Conservation (phyloP, 2,329 filamentous ascomycete genomes). For the Apiospora aurea region DNA sequence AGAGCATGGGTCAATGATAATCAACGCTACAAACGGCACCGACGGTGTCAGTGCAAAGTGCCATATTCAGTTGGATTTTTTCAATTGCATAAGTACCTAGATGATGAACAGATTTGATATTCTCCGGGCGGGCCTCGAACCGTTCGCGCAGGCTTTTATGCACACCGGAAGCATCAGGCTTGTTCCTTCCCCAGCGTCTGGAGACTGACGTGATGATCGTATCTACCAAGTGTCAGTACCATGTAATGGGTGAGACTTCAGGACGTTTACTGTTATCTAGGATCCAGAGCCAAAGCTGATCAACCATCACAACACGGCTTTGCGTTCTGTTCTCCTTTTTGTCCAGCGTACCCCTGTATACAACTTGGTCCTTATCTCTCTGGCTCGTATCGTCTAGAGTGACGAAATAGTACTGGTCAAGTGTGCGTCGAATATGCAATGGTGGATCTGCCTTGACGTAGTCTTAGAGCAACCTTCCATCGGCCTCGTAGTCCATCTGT, state of each 20-base stretch:
- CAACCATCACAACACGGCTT: constrained; percentile 63
- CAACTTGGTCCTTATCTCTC: constrained; percentile 70
- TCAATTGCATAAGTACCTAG: too few species aligned
- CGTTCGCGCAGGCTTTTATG: constrained; percentile 69
- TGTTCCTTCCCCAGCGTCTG: constrained; percentile 50
- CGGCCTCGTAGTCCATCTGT: constrained; percentile 34
- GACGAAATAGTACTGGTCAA: constrained; percentile 71
- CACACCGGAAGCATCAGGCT: constrained; percentile 67
- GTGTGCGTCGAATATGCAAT: constrained; percentile 65
- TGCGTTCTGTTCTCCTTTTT: constrained; percentile 44
- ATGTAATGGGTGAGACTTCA: constrained; percentile 64
- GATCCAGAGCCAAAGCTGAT: constrained; percentile 69
- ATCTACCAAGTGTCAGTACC: constrained; percentile 69
- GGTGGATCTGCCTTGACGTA: constrained; percentile 67
- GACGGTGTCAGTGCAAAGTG: neutral
- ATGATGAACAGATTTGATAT: constrained; percentile 40
- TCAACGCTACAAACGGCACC: constrained; percentile 37
- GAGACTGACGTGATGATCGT: constrained; percentile 56
- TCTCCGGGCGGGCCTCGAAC: constrained; percentile 46
- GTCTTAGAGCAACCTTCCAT: constrained; percentile 51
- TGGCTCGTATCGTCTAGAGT: constrained; percentile 65
- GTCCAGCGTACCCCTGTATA: constrained; percentile 68
- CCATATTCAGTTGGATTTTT: too few species aligned
- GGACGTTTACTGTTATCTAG: constrained; percentile 60
- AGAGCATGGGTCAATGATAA: constrained; percentile 46